These are phyloP conservation scores for Pythium phragmitis DNA, from an alignment of 352 stramenopile genomes.

Conservation along the genomic window DNA sequence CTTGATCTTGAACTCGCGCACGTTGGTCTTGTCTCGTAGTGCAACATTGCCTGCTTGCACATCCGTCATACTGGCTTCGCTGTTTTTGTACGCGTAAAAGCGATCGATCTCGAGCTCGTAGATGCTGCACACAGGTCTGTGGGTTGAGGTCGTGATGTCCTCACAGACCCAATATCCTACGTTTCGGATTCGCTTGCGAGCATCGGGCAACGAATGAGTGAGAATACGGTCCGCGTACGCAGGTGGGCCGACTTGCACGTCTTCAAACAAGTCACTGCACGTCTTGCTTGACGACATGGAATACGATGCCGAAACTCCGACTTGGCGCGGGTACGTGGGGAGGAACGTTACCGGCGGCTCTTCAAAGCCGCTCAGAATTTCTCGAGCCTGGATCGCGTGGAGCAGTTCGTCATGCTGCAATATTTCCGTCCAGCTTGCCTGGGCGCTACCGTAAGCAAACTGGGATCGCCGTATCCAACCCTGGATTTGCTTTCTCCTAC, in stretches of 20 bases:
- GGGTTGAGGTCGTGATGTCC: constrained; percentile 50
- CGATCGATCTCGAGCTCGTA: constrained; percentile 76
- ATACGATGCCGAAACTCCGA: constrained; percentile 56
- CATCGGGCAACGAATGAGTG: constrained; percentile 62
- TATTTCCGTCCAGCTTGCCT: constrained; percentile 66
- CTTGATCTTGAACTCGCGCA: constrained; percentile 69
- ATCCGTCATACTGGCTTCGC: constrained; percentile 44
- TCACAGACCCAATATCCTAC: constrained; percentile 67
- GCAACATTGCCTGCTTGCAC: constrained; percentile 43
- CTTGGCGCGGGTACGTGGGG: constrained; percentile 63
- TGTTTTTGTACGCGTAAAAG: constrained; percentile 65
- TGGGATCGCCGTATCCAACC: constrained; percentile 59
- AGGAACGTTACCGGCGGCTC: constrained; percentile 73
- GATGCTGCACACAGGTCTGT: constrained; percentile 70
- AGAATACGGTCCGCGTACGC: constrained; percentile 76
- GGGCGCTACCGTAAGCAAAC: constrained; percentile 48
- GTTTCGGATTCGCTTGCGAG: constrained; percentile 48
- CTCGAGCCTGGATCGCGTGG: constrained; percentile 66
- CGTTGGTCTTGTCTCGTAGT: constrained; percentile 52
- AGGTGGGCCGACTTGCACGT: constrained; percentile 24
- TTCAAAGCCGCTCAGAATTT: constrained; percentile 83
- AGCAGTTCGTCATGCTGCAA: constrained; percentile 67
- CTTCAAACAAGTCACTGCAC: constrained; percentile 50
- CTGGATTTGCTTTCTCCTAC: constrained; percentile 45
- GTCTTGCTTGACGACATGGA: constrained; percentile 57